Evolutionary conservation across 2,329 filamentous ascomycete species (phyloP).

Genomic region (Diaporthe helianthi): DNA sequence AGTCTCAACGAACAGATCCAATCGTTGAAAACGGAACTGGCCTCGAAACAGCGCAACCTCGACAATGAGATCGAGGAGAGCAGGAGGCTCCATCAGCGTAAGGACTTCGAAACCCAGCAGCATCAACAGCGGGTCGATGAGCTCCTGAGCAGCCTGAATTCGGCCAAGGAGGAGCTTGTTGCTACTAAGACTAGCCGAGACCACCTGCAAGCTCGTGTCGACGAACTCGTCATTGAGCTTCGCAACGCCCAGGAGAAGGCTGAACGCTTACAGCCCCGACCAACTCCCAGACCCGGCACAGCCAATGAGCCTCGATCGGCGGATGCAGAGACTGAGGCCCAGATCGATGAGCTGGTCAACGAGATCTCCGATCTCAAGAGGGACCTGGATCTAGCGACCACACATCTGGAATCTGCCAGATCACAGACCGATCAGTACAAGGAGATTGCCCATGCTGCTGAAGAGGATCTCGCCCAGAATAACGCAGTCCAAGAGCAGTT

Average conservation of each 20-base stretch:
- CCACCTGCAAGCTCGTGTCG: slow-evolving; percentile 85
- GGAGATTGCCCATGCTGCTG: slow-evolving; percentile 82
- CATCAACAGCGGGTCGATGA: slow-evolving; percentile 93
- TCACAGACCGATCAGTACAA: slow-evolving; percentile 87
- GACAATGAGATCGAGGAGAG: slow-evolving; percentile 82
- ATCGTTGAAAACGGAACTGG: slow-evolving; percentile 78
- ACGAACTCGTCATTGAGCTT: slow-evolving; percentile 87
- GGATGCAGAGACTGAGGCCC: slow-evolving; percentile 57
- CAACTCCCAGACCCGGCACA: slow-evolving; percentile 65
- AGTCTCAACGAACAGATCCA: slow-evolving; percentile 82
- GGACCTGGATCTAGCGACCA: slow-evolving; percentile 80
- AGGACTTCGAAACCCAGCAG: slow-evolving; percentile 90
- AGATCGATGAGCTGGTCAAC: slow-evolving; percentile 80
- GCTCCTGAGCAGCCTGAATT: slow-evolving; percentile 78
- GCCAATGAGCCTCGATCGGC: slow-evolving; percentile 49
- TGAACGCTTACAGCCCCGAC: slow-evolving; percentile 80
- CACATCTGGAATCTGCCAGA: slow-evolving; percentile 82
- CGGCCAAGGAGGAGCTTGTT: slow-evolving; percentile 85
- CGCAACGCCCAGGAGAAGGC: slow-evolving; percentile 88
- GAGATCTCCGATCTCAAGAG: slow-evolving; percentile 88
- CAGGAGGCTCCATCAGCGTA: slow-evolving; percentile 81
- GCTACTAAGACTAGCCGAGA: slow-evolving; percentile 87
- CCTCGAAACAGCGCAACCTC: slow-evolving; percentile 80
- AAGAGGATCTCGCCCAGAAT: slow-evolving; percentile 84
- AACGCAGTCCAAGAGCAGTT: slow-evolving; percentile 85